Base-by-base conservation (phyloP, 495 filamentous ascomycete species). In the Penicillium bialowiezense region DNA sequence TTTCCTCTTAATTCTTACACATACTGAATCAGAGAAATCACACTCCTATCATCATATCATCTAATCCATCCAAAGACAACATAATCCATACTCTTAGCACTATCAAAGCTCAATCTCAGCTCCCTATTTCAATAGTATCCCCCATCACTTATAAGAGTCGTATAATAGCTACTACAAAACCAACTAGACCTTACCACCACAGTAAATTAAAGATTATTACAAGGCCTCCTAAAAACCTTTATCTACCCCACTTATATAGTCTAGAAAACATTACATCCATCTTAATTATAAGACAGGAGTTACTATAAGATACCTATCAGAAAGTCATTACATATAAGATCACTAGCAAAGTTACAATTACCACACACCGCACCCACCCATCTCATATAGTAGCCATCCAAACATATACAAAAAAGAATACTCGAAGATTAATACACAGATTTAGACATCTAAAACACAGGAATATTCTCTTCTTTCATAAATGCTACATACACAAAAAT, bases 201-300 rank as follows among this genome's bases (percentile, higher is more conserved):
- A 20, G 19, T 21, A 40, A 18, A 38, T 20, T 20, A 9, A 49
- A 49, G 28, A 13, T 33, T 39, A n/a, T 49, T 3, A 49, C 28
- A 1, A 24, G 40, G 24, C 24, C 24, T 42, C 24, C 23, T 5
- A 51, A 51, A 8, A 26, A 8, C 23, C 23, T 26, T 26, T 26
- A 8, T 26, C 23, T 26, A 4, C 23, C 23, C 23, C 23, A 26
- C 23, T 26, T 26, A 8, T 26, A 8, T 26, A 8, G 23, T 4
- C 23, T 26, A 8, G 23, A 26, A 26, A 26, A 26, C 23, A 26
- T 26, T 26, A 8, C 23, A 26, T 26, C 23, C 23, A 8, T 26
- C 12, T 29, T 51, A n/a, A 17, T 51, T 44, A 20, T 51, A 24
- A 42, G 40, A 51, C 32, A 43, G 14, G 48, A 51, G 31, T 51